Percentiles rank a stretch among this genome's conserved stretches.
phyloP scores from a whole-genome alignment of 768 basidiomycete genomes.

The Auriscalpium vulgare region DNA sequence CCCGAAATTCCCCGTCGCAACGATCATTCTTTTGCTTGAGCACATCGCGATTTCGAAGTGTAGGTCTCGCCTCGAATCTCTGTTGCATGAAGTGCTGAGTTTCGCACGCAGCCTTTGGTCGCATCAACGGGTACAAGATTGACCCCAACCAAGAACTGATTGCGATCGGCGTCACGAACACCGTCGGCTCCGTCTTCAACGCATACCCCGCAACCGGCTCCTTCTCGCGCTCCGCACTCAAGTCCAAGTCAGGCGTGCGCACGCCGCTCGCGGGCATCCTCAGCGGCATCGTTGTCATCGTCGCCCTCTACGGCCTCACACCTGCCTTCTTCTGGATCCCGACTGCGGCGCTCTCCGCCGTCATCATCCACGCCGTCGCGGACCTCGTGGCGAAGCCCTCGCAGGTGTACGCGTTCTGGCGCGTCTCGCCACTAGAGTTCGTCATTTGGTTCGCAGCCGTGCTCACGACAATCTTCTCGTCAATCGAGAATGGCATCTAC shows the following conservation, averaged over 20 bases:
- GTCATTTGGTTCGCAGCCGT: constrained; percentile 84
- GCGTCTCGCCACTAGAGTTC: constrained; percentile 88
- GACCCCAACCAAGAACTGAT: constrained; percentile 92
- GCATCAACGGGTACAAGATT: constrained; percentile 91
- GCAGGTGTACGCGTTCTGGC: constrained; percentile 87
- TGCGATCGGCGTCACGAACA: constrained; percentile 96
- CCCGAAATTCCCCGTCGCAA: constrained; percentile 72
- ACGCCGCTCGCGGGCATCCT: constrained; percentile 86
- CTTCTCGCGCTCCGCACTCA: constrained; percentile 96
- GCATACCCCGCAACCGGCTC: constrained; percentile 98
- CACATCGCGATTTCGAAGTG: constrained; percentile 98
- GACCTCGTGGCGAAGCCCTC: constrained; percentile 81
- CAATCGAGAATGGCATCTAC: constrained; percentile 91
- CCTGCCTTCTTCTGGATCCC: constrained; percentile 91
- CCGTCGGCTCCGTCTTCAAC: constrained; percentile 78
- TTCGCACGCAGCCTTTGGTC: constrained; percentile 68
- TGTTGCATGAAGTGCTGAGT: not conserved
- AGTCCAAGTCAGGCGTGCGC: constrained; percentile 94
- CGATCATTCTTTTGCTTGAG: constrained; percentile 85
- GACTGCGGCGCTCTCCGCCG: constrained; percentile 73
- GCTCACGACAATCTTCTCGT: constrained; percentile 84
- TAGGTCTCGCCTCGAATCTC: constrained; percentile 25
- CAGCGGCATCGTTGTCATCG: constrained; percentile 81
- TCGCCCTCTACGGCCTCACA: constrained; percentile 92
- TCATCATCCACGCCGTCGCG: constrained; percentile 91